Base-by-base conservation (phyloP, 768 basidiomycete species). In the Tricholoma bakamatsutake region DNA sequence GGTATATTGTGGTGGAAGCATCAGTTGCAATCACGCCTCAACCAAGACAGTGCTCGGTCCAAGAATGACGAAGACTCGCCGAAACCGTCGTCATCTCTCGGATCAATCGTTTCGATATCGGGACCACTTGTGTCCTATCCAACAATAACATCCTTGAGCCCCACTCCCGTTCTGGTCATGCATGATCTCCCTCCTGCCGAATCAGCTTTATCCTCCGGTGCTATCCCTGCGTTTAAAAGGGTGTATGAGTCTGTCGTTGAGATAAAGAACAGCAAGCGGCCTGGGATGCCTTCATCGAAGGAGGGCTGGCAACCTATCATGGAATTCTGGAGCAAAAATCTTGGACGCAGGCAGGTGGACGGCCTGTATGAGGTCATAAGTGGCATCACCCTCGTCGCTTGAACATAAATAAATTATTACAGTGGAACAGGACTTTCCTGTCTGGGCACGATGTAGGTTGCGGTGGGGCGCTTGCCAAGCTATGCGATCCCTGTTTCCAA, bases 261-360 rank as follows among this genome's bases (percentile, higher is more conserved):
- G 21, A 40, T 53, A 59, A 75, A 80, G 7, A 75, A 73, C 54
- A 73, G 80, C 53, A 72, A 74, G 61, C 64, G 67, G 1, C 69
- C 61, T 15, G 88, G 84, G 13, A 96, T 96, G 92, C 90, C 88
- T 8, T 71, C 78, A 3, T 85, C 84, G 28, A 80, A 73, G 61
- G 81, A 83, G 10, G 90, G 93, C 62, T 94, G 90, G 91, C 80
- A 83, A 63, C 83, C 84, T 1, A 79, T 94, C 46, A 93, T 96
- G 89, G 73, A 77, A 56, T 93, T 93, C 69, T 95, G 92, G 92
- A 88, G 90, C 61, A 80, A 84, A 64, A 69, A 70, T 39, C 71
- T 94, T 15, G 73, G 71, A 1, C 77, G 74, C 58, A 79, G 87
- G 63, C 77, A 78, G 59, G 75, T 72, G 9, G 79, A 83, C 4